Base-by-base conservation (phyloP, 345 rosid genomes). In the Camelina hispida region DNA sequence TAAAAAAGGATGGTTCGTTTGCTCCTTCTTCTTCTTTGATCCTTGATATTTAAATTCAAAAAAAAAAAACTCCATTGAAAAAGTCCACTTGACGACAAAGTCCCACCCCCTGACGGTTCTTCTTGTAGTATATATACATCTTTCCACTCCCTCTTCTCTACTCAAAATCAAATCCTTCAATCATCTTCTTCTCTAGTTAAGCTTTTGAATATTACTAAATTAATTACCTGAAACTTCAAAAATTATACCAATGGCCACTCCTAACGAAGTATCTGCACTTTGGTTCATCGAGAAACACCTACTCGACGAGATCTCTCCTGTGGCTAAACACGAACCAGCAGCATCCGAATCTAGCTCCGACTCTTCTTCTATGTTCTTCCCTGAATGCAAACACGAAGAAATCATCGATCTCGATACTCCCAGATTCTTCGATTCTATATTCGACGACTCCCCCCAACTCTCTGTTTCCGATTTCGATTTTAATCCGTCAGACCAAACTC, bases 231-330 rank as follows among this genome's bases (percentile, higher is more conserved):
- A 32, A 32, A 32, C 35, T 0, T 5, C 7, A 5, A 32, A 32
- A 32, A 34, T 34, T 34, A 34, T 7, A 6, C 2, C 37, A 34
- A 34, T 85, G 91, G 82, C 82, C 0, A 68, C 77, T 22, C 75
- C 82, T 14, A 51, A 47, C 13, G 85, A 81, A 55, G 84, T 81
- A 15, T 78, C 83, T 1, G 76, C 87, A 14, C 89, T 93, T 53
- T 82, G 79, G 70, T 68, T 80, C 55, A 87, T 93, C 54, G 47
- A 87, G 72, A 83, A 79, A 6, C 88, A 81, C 59, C 81, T 93
- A n/a, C 79, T 93, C 1, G 87, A 75, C 48, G 96, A 87, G 9
- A 5, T 25, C 23, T 81, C 90, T 15, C 87, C 90, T 0, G 57
- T 74, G 1, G 76, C 70, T 62, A 20, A 56, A 7, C 62, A 34